phyloP scores from a whole-genome alignment of 345 rosid genomes.

The Lepidium aucheri region DNA sequence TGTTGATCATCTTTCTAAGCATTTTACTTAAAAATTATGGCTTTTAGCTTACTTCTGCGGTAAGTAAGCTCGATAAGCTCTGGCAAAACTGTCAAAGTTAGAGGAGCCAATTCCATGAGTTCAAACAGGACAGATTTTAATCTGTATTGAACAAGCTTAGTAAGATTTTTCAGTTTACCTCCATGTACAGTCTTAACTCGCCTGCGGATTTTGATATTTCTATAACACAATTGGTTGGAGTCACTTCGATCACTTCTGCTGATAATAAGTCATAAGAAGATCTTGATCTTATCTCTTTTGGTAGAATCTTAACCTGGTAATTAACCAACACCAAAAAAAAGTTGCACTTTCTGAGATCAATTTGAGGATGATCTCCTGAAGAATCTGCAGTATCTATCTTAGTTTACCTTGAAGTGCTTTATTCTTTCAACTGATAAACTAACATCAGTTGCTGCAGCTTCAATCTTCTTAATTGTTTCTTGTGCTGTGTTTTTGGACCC shows the following conservation, averaged over 20 bases:
- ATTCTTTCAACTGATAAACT: conserved; percentile 52
- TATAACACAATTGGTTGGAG: conserved; percentile 78
- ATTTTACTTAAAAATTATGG: not conserved
- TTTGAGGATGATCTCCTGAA: not conserved
- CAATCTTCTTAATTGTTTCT: conserved; percentile 73
- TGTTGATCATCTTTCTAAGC: not conserved
- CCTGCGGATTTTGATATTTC: conserved; percentile 84
- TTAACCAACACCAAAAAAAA: not conserved
- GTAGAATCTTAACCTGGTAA: conserved; percentile 61
- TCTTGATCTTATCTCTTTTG: conserved; percentile 45
- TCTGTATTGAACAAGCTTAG: not conserved
- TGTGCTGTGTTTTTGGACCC: conserved; percentile 59
- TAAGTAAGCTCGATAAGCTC: conserved; percentile 59
- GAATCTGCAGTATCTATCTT: conserved; percentile 2
- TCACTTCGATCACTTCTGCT: conserved; percentile 79
- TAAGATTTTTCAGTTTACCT: conserved; percentile 34
- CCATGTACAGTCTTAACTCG: conserved; percentile 48
- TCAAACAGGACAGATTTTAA: not conserved
- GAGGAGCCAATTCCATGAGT: not conserved
- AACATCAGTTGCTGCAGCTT: conserved; percentile 65
- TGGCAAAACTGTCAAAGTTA: conserved; percentile 56
- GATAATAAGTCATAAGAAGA: conserved; percentile 56
- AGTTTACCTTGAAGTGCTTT: conserved; percentile 51
- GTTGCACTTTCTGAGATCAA: not conserved
- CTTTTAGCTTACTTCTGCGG: conserved; percentile 31